Evolutionary conservation across 2,329 filamentous ascomycete genomes (phyloP).

Genomic region (Hysterium pulicare): DNA sequence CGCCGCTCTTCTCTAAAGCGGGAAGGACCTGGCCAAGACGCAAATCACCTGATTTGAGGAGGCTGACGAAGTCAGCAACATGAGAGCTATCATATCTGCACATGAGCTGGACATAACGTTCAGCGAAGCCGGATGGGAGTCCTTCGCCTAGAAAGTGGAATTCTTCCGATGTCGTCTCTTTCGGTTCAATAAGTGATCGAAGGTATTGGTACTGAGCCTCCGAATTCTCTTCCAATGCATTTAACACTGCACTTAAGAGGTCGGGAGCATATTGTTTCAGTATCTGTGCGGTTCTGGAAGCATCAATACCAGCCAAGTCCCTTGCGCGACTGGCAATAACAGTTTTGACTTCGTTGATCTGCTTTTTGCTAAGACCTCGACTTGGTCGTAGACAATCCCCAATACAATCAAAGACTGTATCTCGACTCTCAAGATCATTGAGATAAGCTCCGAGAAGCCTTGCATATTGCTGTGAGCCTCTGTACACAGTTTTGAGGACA

Average conservation of each 20-base stretch:
- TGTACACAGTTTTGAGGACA: conserved; percentile 86
- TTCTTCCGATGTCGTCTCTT: conserved; percentile 28
- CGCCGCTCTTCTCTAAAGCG: conserved; percentile 82
- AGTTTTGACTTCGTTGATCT: conserved; percentile 66
- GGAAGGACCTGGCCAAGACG: conserved; percentile 77
- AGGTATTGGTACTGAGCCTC: conserved; percentile 75
- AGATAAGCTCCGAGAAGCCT: conserved; percentile 79
- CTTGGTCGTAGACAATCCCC: conserved; percentile 67
- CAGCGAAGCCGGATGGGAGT: conserved; percentile 60
- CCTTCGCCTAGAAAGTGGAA: conserved; percentile 19
- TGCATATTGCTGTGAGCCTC: conserved; percentile 72
- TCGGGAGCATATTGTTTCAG: conserved; percentile 61
- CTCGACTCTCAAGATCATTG: conserved; percentile 74
- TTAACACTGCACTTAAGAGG: conserved; percentile 64
- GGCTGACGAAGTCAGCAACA: conserved; percentile 79
- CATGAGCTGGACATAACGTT: conserved; percentile 87
- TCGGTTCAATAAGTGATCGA: conserved; percentile 68
- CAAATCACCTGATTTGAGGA: conserved; percentile 73
- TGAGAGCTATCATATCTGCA: conserved; percentile 78
- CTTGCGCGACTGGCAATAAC: conserved; percentile 64
- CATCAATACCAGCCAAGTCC: conserved; percentile 65
- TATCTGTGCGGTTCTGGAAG: conserved; percentile 61
- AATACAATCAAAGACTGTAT: conserved; percentile 75
- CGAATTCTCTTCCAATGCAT: conserved; percentile 58
- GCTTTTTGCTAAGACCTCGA: conserved; percentile 63